These are phyloP conservation scores for Kodamaea nitidulidarum DNA, from an alignment of 805 yeast genomes.

Conservation along the genomic window DNA sequence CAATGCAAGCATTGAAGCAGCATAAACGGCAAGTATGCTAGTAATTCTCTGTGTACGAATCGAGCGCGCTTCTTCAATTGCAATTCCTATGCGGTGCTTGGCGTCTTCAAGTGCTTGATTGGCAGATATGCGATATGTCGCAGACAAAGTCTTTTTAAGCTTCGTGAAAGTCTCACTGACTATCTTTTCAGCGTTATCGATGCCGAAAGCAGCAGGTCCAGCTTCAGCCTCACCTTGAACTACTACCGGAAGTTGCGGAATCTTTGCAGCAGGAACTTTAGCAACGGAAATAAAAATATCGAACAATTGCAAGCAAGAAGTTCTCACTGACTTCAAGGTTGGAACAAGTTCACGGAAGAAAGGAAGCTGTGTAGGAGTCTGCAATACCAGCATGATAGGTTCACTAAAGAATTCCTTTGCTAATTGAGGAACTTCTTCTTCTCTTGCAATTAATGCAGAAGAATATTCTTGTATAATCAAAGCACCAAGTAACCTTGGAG, in stretches of 20 bases:
- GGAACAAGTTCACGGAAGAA: constrained; percentile 83
- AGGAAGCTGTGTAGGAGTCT: constrained; percentile 44
- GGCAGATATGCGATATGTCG: constrained; percentile 67
- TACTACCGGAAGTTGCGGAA: constrained; percentile 81
- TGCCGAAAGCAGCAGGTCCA: constrained; percentile 86
- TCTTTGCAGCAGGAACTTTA: constrained; percentile 60
- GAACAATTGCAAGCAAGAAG: constrained; percentile 80
- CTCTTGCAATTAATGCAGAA: constrained; percentile 19
- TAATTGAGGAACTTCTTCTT: constrained; percentile 13
- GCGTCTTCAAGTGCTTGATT: constrained; percentile 76
- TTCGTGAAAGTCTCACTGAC: constrained; percentile 62
- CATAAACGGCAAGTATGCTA: constrained; percentile 68
- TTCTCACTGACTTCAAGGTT: constrained; percentile 75
- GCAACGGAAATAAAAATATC: constrained; percentile 76
- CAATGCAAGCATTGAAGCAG: constrained; percentile 66
- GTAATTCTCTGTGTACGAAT: constrained; percentile 48
- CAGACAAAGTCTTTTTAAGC: constrained; percentile 55
- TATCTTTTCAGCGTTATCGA: constrained; percentile 71
- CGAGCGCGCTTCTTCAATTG: constrained; percentile 64
- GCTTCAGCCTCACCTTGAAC: constrained; percentile 94
- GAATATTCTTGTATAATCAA: constrained; percentile 71
- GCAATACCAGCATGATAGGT: constrained; percentile 33
- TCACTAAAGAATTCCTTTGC: constrained; percentile 21
- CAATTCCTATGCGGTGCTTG: constrained; percentile 57
- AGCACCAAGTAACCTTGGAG: constrained; percentile 72